Conservation (phyloP, 768 basidiomycete genomes). For the Suillus brevipes region DNA sequence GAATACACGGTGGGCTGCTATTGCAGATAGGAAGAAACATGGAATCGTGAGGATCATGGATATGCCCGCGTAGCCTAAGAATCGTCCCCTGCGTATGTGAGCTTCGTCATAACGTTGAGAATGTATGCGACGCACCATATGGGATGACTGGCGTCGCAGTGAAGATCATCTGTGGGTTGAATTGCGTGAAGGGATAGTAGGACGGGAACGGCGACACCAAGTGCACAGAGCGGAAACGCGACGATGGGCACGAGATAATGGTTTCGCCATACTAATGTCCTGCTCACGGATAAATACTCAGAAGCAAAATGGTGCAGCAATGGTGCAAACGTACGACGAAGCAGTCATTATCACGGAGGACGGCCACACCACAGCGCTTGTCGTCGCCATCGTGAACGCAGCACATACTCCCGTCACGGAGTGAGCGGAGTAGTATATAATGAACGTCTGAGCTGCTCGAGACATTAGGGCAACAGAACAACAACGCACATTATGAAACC, state of each 20-base stretch:
- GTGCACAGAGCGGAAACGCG: conserved; percentile 48
- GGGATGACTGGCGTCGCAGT: conserved; percentile 60
- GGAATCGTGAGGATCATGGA: conserved; percentile 54
- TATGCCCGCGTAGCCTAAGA: conserved; percentile 62
- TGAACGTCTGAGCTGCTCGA: conserved; percentile 41
- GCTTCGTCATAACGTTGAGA: conserved; percentile 4
- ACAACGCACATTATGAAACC: conserved; percentile 24
- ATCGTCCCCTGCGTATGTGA: conserved; percentile 50
- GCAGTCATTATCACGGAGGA: conserved; percentile 27
- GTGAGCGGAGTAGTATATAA: conserved; percentile 45
- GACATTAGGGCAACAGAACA: conserved; percentile 16
- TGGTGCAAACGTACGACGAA: conserved; percentile 20
- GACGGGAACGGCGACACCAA: conserved; percentile 43
- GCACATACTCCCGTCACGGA: conserved; percentile 45
- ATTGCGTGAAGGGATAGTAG: conserved; percentile 46
- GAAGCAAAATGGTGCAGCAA: not conserved
- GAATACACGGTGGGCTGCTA: conserved; percentile 17
- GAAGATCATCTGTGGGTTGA: conserved; percentile 49
- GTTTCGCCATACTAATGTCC: conserved; percentile 51
- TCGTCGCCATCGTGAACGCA: conserved; percentile 48
- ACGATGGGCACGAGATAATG: conserved; percentile 45
- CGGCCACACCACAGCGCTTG: conserved; percentile 44
- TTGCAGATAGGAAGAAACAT: conserved; percentile 46
- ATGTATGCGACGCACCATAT: conserved; percentile 46
- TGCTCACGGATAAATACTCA: conserved; percentile 20